A percentile compares a stretch with the other conserved stretches of the same genome.
Evolutionary conservation across 1,284 basidiomycete species (phyloP).

Genomic region (Trametes pubescens): DNA sequence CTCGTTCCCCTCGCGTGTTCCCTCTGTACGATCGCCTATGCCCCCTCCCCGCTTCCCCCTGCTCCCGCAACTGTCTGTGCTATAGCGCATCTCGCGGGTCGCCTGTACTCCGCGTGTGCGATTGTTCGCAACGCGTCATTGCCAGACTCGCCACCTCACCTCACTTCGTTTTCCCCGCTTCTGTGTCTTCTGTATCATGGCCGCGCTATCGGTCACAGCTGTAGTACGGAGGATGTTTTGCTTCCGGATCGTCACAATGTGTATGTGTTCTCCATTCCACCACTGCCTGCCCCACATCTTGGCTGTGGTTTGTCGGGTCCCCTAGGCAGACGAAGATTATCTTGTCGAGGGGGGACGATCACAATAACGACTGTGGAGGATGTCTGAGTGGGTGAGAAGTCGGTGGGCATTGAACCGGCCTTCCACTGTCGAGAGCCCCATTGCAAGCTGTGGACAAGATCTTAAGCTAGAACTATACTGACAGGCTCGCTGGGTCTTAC

Average conservation of each 20-base stretch:
- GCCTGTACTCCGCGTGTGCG: constrained; percentile 3
- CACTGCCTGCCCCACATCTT: too few relatives aligned
- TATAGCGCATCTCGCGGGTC: constrained; percentile 6
- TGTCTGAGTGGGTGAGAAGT: too few relatives aligned
- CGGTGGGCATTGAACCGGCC: too few relatives aligned
- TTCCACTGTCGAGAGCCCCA: too few relatives aligned
- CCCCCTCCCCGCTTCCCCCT: not conserved
- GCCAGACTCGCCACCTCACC: not conserved
- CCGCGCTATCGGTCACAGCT: constrained; percentile 8
- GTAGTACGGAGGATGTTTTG: constrained; percentile 27
- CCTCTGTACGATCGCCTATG: constrained; percentile 21
- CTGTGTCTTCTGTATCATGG: constrained; percentile 8
- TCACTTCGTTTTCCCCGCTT: not conserved
- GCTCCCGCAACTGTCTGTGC: constrained; percentile 16
- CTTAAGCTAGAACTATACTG: too few relatives aligned
- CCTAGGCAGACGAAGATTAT: too few relatives aligned
- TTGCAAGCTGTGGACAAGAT: too few relatives aligned
- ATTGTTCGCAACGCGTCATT: not conserved
- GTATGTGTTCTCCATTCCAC: constrained; percentile 23
- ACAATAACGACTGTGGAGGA: too few relatives aligned
- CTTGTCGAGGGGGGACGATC: too few relatives aligned
- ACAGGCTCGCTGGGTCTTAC: too few relatives aligned
- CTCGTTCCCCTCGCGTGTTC: constrained; percentile 3
- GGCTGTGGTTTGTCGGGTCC: too few relatives aligned
- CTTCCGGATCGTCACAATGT: constrained; percentile 32